Evolutionary conservation across 106 monocot genomes (phyloP).

Genomic region (Alisma plantagoaquatica): DNA sequence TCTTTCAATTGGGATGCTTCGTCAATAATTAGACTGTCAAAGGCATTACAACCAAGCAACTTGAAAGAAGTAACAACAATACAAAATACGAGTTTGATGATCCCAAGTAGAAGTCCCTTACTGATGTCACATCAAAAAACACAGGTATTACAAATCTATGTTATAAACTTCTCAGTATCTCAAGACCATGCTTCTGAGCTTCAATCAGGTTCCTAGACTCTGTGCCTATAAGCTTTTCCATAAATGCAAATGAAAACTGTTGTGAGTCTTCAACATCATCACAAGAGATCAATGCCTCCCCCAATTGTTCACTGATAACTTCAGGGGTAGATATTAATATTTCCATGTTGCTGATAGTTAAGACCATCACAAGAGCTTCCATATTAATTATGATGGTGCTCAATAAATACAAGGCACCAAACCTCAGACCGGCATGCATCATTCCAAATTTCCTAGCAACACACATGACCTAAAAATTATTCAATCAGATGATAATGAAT

Average conservation of each 20-base stretch:
- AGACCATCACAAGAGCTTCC: no score
- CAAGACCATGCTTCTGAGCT: no score
- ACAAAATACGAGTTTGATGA: slow-evolving; percentile 31
- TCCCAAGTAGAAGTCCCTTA: slow-evolving; percentile 30
- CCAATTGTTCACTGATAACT: background rate
- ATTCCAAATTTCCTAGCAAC: no score
- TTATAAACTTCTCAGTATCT: background rate
- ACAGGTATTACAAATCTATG: background rate
- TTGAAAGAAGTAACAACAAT: slow-evolving; percentile 41
- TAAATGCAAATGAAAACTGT: background rate
- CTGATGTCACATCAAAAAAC: background rate
- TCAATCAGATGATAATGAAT: no score
- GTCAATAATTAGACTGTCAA: slow-evolving; percentile 52
- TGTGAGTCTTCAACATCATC: background rate
- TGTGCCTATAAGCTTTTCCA: no score
- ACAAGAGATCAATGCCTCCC: slow-evolving; percentile 2
- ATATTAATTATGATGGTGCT: no score
- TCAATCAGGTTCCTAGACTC: no score
- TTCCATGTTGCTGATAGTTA: slow-evolving; percentile 16
- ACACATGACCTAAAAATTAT: no score
- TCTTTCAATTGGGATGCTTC: slow-evolving; percentile 70
- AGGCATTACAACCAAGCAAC: slow-evolving; percentile 19
- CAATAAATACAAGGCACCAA: no score
- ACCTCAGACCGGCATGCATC: no score
- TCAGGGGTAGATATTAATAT: background rate